Percentiles rank a stretch among this genome's conserved stretches.
Conservation (phyloP, 139 green algal genomes). For the Edaphochlamys debaryana region DNA sequence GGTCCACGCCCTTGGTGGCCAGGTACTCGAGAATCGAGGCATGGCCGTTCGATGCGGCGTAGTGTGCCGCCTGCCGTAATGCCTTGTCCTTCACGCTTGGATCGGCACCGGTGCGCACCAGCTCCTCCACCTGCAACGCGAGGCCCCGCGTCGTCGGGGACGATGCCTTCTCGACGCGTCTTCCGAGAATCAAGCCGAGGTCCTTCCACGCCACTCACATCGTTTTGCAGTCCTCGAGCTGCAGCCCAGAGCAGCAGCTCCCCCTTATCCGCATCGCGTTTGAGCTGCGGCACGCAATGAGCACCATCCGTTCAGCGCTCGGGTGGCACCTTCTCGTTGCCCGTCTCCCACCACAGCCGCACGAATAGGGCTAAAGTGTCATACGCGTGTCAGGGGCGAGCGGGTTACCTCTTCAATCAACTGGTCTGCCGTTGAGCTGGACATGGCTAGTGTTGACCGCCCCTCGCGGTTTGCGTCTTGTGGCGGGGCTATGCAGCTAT, state of each 20-base stretch:
- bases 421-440: background rate
- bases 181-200: too few relatives aligned
- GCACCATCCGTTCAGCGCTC: background rate
- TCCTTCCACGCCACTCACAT: slow-evolving; percentile 72
- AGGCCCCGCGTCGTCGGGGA: too few relatives aligned
- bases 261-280: slow-evolving; percentile 59
- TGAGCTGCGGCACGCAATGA: slow-evolving; percentile 27
- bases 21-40: slow-evolving; percentile 62
- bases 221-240: slow-evolving; percentile 65
- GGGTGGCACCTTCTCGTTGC: background rate
- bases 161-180: too few relatives aligned
- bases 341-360: too few relatives aligned
- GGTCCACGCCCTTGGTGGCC: slow-evolving; percentile 58
- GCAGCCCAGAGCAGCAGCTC: slow-evolving; percentile 76
- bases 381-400: too few relatives aligned
- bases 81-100: slow-evolving; percentile 67
- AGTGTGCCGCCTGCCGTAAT: slow-evolving; percentile 66
- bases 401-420: slow-evolving; percentile 20
- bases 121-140: slow-evolving; percentile 60
- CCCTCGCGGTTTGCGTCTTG: too few relatives aligned
- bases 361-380: too few relatives aligned
- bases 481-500: too few relatives aligned
- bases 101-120: slow-evolving; percentile 69
- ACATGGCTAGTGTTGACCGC: background rate
- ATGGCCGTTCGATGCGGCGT: slow-evolving; percentile 70